Evolutionary conservation across 2,329 filamentous ascomycete genomes (phyloP).

Genomic region (Sporothrix phasma): DNA sequence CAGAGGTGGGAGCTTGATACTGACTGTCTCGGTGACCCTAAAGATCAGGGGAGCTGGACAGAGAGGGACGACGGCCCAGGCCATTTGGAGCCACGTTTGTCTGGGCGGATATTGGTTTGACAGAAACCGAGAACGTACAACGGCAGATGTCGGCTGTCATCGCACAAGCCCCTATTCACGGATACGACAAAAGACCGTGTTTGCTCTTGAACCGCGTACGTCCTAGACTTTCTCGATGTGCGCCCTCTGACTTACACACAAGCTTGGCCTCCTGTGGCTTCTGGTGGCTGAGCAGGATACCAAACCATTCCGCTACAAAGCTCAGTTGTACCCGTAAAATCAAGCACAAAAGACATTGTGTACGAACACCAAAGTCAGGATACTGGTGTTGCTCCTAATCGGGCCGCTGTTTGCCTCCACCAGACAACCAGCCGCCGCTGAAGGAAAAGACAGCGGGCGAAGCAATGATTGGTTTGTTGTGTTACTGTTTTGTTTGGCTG

Average conservation of each 20-base stretch:
- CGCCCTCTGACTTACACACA: background rate
- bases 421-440: background rate
- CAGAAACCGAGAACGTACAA: background rate
- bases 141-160: background rate
- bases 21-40: background rate
- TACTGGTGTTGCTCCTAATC: background rate
- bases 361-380: too few species aligned
- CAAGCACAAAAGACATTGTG: too few species aligned
- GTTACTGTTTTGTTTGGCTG: background rate
- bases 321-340: too few species aligned
- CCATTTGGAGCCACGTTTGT: background rate
- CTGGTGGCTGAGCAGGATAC: background rate
- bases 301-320: background rate
- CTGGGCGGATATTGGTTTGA: background rate
- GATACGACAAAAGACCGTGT: too few species aligned
- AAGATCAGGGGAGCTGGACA: background rate
- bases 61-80: background rate
- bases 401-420: background rate
- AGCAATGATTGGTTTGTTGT: background rate
- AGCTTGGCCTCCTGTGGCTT: background rate
- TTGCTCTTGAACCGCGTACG: too few species aligned
- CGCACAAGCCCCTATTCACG: background rate
- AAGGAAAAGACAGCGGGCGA: background rate
- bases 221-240: too few species aligned
- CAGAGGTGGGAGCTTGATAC: background rate